phyloP scores from a whole-genome alignment of 2,329 filamentous ascomycete genomes.

The Waltergamsia citrina region DNA sequence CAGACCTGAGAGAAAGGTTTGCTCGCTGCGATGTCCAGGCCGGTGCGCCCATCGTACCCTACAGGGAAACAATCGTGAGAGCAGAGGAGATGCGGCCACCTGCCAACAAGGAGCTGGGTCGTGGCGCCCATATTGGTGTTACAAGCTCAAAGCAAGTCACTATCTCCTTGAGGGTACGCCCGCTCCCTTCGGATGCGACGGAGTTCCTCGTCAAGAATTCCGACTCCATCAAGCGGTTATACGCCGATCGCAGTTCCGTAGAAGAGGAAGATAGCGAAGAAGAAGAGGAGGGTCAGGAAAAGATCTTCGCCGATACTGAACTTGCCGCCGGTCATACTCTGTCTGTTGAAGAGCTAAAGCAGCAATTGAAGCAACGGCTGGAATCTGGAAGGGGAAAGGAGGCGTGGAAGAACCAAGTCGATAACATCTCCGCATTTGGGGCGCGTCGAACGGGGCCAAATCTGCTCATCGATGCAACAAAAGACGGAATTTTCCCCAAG shows the following conservation, averaged over 20 bases:
- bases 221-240: slow-evolving; percentile 68
- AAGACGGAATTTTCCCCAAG: slow-evolving; percentile 60
- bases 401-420: slow-evolving; percentile 62
- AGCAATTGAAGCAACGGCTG: slow-evolving; percentile 56
- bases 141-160: slow-evolving; percentile 83
- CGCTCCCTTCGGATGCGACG: slow-evolving; percentile 68
- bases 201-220: slow-evolving; percentile 78
- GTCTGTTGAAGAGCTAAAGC: slow-evolving; percentile 67
- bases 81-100: slow-evolving; percentile 88
- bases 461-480: slow-evolving; percentile 75
- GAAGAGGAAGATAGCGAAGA: slow-evolving; percentile 23
- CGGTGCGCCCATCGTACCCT: slow-evolving; percentile 89
- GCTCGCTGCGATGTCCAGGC: slow-evolving; percentile 91
- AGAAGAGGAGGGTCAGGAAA: slow-evolving; percentile 25
- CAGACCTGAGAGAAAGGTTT: slow-evolving; percentile 86
- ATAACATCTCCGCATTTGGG: slow-evolving; percentile 84
- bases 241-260: slow-evolving; percentile 53
- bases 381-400: slow-evolving; percentile 64
- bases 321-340: slow-evolving; percentile 52
- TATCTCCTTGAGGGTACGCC: slow-evolving; percentile 66
- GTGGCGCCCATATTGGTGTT: slow-evolving; percentile 65
- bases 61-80: slow-evolving; percentile 82
- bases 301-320: slow-evolving; percentile 45
- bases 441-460: slow-evolving; percentile 81
- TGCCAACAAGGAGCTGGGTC: slow-evolving; percentile 74